These are phyloP conservation scores for Lachancea sp. DNA, from an alignment of 805 yeast genomes.

Conservation along the genomic window DNA sequence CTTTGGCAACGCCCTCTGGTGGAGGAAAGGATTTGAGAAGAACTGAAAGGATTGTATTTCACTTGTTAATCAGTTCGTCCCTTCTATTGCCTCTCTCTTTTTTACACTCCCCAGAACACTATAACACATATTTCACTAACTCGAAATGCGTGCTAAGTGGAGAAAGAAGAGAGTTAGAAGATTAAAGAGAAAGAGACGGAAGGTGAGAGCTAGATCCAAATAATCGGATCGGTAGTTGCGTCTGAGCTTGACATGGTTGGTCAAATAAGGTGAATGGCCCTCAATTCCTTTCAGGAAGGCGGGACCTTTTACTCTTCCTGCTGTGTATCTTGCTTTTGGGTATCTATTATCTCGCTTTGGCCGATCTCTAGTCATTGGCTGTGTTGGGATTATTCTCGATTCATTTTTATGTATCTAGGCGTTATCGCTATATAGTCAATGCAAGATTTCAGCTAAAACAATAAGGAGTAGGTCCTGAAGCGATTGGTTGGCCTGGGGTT, in stretches of 20 bases:
- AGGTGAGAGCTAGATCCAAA: constrained; percentile 99
- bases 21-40: constrained; percentile 9
- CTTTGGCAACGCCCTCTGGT: constrained; percentile 4
- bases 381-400: constrained; percentile 5
- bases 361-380: constrained; percentile 7
- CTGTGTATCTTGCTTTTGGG: background rate
- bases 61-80: background rate
- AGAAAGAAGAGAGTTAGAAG: constrained; percentile 99
- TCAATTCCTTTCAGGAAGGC: too few relatives aligned
- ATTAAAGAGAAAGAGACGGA: constrained; percentile 99
- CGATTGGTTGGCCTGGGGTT: too few relatives aligned
- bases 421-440: constrained; percentile 7
- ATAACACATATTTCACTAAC: constrained; percentile 21
- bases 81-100: constrained; percentile 2
- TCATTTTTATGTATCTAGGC: constrained; percentile 4
- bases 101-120: constrained; percentile 9
- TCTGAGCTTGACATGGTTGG: constrained; percentile 1
- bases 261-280: background rate
- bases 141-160: constrained; percentile 92
- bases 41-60: background rate
- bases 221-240: constrained; percentile 46
- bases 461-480: too few relatives aligned
- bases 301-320: background rate
- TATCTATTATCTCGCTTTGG: constrained; percentile 4
- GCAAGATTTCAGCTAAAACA: constrained; percentile 4